Conservation (phyloP, 2,329 filamentous ascomycete genomes). For the Pestalotiopsis sp. region DNA sequence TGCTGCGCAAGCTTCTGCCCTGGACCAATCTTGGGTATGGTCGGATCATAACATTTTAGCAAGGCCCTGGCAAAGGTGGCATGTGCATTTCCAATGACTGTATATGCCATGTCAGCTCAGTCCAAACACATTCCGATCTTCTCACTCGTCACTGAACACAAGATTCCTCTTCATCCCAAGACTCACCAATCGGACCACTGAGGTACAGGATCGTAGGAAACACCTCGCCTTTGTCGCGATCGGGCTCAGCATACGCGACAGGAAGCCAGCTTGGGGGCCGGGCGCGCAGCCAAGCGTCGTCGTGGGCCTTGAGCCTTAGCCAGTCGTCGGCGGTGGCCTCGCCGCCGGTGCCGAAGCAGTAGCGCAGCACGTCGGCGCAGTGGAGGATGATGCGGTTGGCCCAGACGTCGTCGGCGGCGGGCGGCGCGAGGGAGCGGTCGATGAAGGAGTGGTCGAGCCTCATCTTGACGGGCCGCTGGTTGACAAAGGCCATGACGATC, state of each 20-base stretch:
- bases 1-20: slow-evolving; percentile 9
- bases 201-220: slow-evolving; percentile 3
- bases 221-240: not conserved
- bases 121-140: too few relatives aligned
- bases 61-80: slow-evolving; percentile 3
- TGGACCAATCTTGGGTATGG: slow-evolving; percentile 8
- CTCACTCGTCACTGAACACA: not conserved
- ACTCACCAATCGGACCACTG: not conserved
- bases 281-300: not conserved
- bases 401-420: slow-evolving; percentile 8
- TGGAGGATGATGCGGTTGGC: slow-evolving; percentile 13
- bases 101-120: too few relatives aligned
- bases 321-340: not conserved
- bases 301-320: not conserved
- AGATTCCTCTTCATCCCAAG: not conserved
- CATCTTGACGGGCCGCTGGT: slow-evolving; percentile 11
- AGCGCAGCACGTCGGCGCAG: slow-evolving; percentile 4
- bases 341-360: slow-evolving; percentile 3
- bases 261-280: not conserved
- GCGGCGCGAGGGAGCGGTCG: not conserved
- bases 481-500: slow-evolving; percentile 10
- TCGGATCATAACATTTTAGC: slow-evolving; percentile 6
- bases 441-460: slow-evolving; percentile 5
- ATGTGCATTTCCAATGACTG: slow-evolving; percentile 9
- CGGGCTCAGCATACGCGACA: not conserved